A percentile compares a stretch with the other conserved stretches of the same genome.
These are phyloP conservation scores for Candida silvatica DNA, from an alignment of 805 yeast species.

Conservation along the genomic window DNA sequence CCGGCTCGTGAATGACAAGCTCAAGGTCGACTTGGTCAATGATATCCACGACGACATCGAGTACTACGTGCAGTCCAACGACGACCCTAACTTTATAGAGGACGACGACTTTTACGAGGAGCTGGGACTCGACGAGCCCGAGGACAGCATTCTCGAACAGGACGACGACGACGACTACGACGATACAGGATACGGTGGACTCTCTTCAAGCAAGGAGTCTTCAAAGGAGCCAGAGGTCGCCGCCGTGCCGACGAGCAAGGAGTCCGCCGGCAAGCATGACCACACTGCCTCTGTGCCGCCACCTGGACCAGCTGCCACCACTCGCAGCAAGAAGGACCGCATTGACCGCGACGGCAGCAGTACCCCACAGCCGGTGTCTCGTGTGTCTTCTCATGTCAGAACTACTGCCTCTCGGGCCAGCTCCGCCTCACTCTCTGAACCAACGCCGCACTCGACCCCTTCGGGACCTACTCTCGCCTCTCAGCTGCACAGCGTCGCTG, in stretches of 20 bases:
- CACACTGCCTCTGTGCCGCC: neutral
- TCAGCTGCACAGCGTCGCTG: too few relatives aligned
- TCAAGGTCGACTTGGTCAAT: slow-evolving; percentile 71
- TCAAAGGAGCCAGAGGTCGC: slow-evolving; percentile 4
- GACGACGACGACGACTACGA: slow-evolving; percentile 10
- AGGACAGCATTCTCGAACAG: slow-evolving; percentile 21
- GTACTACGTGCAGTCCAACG: slow-evolving; percentile 89
- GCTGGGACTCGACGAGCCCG: slow-evolving; percentile 54
- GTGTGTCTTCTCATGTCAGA: neutral
- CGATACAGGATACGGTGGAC: slow-evolving; percentile 1
- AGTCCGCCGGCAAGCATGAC: neutral
- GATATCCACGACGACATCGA: slow-evolving; percentile 81
- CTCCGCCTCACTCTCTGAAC: neutral
- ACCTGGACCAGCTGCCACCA: neutral
- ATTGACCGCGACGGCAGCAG: neutral
- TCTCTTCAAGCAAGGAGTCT: slow-evolving; percentile 1
- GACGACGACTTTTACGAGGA: slow-evolving; percentile 91
- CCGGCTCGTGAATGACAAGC: slow-evolving; percentile 67
- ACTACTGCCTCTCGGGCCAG: neutral
- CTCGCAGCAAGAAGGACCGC: neutral
- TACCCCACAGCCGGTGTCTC: neutral
- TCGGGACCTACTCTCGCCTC: too few relatives aligned
- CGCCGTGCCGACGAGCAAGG: neutral
- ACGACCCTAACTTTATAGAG: slow-evolving; percentile 87
- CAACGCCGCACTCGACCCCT: neutral